These are phyloP conservation scores for Linum tenue DNA, from an alignment of 345 rosid species.

Conservation along the genomic window DNA sequence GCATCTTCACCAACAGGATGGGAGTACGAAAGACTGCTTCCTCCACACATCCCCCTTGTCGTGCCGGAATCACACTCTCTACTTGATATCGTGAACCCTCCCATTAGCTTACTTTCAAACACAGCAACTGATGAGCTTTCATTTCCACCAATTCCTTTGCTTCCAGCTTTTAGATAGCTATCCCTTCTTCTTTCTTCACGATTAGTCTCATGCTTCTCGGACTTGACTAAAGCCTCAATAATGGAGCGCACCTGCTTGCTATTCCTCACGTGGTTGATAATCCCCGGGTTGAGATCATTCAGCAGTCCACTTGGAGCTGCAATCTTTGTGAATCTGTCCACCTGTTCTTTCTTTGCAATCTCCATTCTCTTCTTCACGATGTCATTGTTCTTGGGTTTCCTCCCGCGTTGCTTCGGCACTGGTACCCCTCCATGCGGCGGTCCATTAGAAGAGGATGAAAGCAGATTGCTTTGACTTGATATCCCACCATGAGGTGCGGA, in stretches of 20 bases:
- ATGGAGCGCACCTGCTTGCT: constrained; percentile 85
- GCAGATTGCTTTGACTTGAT: constrained; percentile 29
- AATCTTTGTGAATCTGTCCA: constrained; percentile 67
- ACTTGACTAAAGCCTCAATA: constrained; percentile 67
- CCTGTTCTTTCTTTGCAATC: constrained; percentile 64
- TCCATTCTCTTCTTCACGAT: constrained; percentile 53
- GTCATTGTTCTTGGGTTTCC: constrained; percentile 43
- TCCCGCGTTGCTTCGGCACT: constrained; percentile 57
- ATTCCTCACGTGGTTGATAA: constrained; percentile 81
- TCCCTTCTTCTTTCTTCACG: constrained; percentile 21
- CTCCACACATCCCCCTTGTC: constrained; percentile 20
- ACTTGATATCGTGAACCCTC: constrained; percentile 18
- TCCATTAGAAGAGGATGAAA: constrained; percentile 21
- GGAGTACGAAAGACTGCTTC: constrained; percentile 14
- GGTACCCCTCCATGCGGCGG: constrained; percentile 39
- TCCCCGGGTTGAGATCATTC: constrained; percentile 82
- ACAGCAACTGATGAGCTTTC: constrained; percentile 18
- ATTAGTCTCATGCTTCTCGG: constrained; percentile 31
- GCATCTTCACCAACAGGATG: constrained; percentile 30
- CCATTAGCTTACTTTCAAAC: constrained; percentile 22
- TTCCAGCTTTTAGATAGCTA: constrained; percentile 27
- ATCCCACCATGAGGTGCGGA: constrained; percentile 63
- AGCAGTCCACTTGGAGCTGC: constrained; percentile 90
- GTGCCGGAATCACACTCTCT: constrained; percentile 26
- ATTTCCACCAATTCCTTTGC: constrained; percentile 24